A percentile compares a stretch with the other conserved stretches of the same genome.
phyloP scores from a whole-genome alignment of 768 basidiomycete species.

The Boletus rufocinnamomeus region DNA sequence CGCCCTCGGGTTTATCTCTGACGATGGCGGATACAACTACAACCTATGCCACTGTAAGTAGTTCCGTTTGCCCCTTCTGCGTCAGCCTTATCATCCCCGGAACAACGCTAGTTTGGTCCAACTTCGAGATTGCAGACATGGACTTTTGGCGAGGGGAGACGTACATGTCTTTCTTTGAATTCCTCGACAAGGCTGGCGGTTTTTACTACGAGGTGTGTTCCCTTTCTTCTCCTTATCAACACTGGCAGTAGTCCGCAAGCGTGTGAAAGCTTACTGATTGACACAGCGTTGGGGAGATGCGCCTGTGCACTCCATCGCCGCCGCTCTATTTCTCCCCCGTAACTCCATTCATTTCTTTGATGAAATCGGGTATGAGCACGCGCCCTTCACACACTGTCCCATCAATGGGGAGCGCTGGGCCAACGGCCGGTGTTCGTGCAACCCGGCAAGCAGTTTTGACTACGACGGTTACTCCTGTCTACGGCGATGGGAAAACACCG shows the following conservation, averaged over 20 bases:
- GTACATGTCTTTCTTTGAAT: slow-evolving; percentile 83
- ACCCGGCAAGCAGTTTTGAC: slow-evolving; percentile 26
- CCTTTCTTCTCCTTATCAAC: not conserved
- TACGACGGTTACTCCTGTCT: slow-evolving; percentile 34
- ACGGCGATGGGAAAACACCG: slow-evolving; percentile 20
- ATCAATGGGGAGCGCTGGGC: slow-evolving; percentile 21
- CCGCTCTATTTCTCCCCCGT: slow-evolving; percentile 83
- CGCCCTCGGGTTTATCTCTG: slow-evolving; percentile 61
- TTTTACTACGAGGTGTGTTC: slow-evolving; percentile 80
- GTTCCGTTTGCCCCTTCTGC: not conserved
- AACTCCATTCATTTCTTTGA: slow-evolving; percentile 94
- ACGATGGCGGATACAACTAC: slow-evolving; percentile 62
- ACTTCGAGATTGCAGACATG: slow-evolving; percentile 89
- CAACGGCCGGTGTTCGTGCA: slow-evolving; percentile 28
- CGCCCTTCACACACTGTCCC: slow-evolving; percentile 32
- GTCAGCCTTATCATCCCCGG: not conserved
- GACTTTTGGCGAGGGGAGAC: slow-evolving; percentile 84
- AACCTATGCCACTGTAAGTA: slow-evolving; percentile 65
- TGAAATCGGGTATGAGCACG: slow-evolving; percentile 65
- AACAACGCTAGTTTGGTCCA: slow-evolving; percentile 73
- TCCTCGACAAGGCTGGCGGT: slow-evolving; percentile 76
- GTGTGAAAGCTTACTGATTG: slow-evolving; percentile 1
- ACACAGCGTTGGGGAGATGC: slow-evolving; percentile 91
- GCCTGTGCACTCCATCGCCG: slow-evolving; percentile 88
- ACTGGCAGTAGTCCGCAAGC: not conserved